phyloP scores from a whole-genome alignment of 2,329 filamentous ascomycete genomes.

The Stachybotrys chartarum region DNA sequence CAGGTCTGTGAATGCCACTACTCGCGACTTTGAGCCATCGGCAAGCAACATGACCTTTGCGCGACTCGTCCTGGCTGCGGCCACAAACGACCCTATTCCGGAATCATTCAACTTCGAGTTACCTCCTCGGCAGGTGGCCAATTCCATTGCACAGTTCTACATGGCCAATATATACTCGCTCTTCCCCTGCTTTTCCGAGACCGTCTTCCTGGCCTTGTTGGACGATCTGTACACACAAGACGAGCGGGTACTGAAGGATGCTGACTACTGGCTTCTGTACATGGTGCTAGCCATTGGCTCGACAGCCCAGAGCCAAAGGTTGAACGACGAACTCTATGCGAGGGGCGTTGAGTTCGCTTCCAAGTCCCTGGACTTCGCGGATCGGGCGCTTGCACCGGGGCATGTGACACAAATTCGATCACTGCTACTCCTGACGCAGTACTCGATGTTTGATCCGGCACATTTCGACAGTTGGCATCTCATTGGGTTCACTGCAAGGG shows the following conservation, averaged over 20 bases:
- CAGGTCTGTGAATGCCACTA: conserved; percentile 89
- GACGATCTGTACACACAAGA: conserved; percentile 75
- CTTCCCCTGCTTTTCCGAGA: conserved; percentile 77
- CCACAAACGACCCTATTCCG: conserved; percentile 66
- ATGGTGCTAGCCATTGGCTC: conserved; percentile 85
- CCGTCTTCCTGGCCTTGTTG: conserved; percentile 67
- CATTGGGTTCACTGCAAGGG: conserved; percentile 82
- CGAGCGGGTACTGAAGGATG: conserved; percentile 52
- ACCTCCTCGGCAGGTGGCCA: conserved; percentile 64
- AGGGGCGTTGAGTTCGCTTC: conserved; percentile 50
- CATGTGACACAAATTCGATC: conserved; percentile 83
- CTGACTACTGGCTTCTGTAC: conserved; percentile 80
- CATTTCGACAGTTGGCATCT: conserved; percentile 94
- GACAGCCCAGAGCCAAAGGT: conserved; percentile 62
- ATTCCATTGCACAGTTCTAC: conserved; percentile 72
- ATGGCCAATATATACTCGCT: conserved; percentile 74
- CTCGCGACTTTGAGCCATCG: conserved; percentile 86
- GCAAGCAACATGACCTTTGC: conserved; percentile 89
- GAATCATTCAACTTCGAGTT: conserved; percentile 52
- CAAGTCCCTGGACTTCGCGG: conserved; percentile 67
- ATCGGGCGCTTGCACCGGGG: conserved; percentile 78
- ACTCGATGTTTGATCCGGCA: conserved; percentile 80
- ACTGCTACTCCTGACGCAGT: conserved; percentile 77
- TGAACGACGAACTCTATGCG: conserved; percentile 56
- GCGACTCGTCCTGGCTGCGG: conserved; percentile 76